phyloP scores from a whole-genome alignment of 345 rosid species.

The Triadica sebifera region DNA sequence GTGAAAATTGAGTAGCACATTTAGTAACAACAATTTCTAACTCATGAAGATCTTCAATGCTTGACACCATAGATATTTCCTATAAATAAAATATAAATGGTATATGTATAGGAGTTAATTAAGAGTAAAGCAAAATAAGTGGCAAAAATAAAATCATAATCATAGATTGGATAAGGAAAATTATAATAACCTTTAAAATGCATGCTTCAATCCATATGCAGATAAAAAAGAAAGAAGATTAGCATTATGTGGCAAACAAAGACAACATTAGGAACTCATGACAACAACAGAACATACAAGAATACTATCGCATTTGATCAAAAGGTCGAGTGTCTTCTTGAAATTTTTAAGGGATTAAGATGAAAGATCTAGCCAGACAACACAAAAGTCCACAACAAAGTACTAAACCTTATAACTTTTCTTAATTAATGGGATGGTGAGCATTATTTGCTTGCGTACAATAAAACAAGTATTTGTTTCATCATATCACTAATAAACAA shows the following conservation, averaged over 20 bases:
- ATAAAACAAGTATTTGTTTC: neutral
- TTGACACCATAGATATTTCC: slow-evolving; percentile 75
- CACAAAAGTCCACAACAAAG: too few species aligned
- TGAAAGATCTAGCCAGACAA: too few species aligned
- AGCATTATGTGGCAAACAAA: too few species aligned
- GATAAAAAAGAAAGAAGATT: neutral
- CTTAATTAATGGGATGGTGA: too few species aligned
- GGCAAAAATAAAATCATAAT: neutral
- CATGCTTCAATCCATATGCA: neutral
- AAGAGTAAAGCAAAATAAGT: neutral
- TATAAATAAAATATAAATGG: slow-evolving; percentile 26
- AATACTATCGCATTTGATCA: too few species aligned
- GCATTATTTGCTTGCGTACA: too few species aligned
- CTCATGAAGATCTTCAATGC: slow-evolving; percentile 70
- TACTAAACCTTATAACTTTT: too few species aligned
- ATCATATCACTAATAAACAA: neutral
- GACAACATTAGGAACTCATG: too few species aligned
- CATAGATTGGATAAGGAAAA: neutral
- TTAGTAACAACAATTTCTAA: slow-evolving; percentile 59
- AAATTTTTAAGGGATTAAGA: too few species aligned
- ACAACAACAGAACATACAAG: too few species aligned
- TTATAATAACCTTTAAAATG: neutral
- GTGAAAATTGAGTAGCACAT: slow-evolving; percentile 58
- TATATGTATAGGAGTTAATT: neutral
- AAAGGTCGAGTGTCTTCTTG: neutral